Base-by-base conservation (phyloP, 169 alveolate species). In the Cryptosporidium parvum region DNA sequence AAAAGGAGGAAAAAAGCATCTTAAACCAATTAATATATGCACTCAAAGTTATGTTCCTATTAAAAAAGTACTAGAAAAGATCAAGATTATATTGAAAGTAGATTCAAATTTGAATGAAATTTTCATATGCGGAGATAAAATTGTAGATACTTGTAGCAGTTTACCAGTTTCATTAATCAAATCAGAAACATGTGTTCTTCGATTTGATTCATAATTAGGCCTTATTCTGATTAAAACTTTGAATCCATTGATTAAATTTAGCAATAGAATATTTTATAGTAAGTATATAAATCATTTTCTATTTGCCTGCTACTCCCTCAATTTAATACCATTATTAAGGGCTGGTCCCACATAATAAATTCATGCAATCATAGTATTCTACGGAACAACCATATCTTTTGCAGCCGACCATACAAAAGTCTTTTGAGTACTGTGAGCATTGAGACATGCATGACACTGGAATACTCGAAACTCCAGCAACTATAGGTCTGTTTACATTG, bases 361-460 rank as follows among this genome's bases (percentile, higher is more conserved):
- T 45, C 89, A 80, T 80, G 44, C 89, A 80, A 12, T 65, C 75
- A 39, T 80, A 62, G 33, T 80, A 80, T 2, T 56, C 48, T n/a
- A 80, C 29, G 8, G 89, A 65, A 33, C 89, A 80, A 0, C 89
- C 89, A 23, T 62, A 80, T 62, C 75, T 59, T 26, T 62, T 80
- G 33, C 89, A 80, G n/a, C 89, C 89, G 5, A 33, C n/a, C 48
- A 80, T 62, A n/a, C 89, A 80, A 33, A 65, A 59, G 21, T 80
- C 80, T 39, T 80, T 80, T 21, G 89, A 59, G 37, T 44, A 42
- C 18, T 61, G 73, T 42, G 18, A 14, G 42, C 89, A 80, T 6
- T 80, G 53, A n/a, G 62, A 6, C 68, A 58, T 59, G 45, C 89
- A 80, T 18, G 75, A n/a, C 1, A 62, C 68, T 10, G 89, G 89